Base-by-base conservation (phyloP, 176 grass and related monocot genomes). In the maize (Zea mays) region DNA sequence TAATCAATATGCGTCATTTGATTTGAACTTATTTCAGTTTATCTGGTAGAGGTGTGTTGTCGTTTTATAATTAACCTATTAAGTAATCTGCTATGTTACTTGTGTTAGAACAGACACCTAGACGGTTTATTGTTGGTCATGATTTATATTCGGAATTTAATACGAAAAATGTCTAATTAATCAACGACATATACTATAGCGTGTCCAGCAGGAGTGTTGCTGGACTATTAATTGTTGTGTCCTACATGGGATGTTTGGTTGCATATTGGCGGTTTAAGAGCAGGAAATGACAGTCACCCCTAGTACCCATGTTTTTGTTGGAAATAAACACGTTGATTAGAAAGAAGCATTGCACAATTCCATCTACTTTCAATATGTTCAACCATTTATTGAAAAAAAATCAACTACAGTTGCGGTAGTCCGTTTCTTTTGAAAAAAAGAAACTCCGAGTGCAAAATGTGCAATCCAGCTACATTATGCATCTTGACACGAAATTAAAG, bases 191-290 rank as follows among this genome's bases (percentile, higher is more conserved):
- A 1, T 27, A 27, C 27, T 88, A 91, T 14, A 94, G 68, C 61
- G 73, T 36, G 38, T 75, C 34, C 47, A 69, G 49, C 90, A 89
- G 84, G 12, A 87, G 80, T 20, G 15, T 85, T 67, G 87, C 87
- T 85, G 85, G 80, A 59, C 78, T 44, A 27, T 27, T n/a, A n/a
- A 7, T 52, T 65, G 57, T 79, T 84, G 21, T 73, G 41, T 42
- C 52, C 34, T 68, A 65, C 34, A 76, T 17, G 65, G 27, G 39
- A 19, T 80, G n/a, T 64, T 65, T 65, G 57, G 37, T 79, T 72
- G 48, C 84, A 86, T 45, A 19, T 59, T 38, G 36, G 43, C 15
- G 65, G 76, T 54, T 71, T 65, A 52, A 90, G 81, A 68, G 52
- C 59, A 35, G 88, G 85, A 78, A 81, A 3, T 65, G 71, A 76